A percentile compares a stretch with the other conserved stretches of the same genome.
phyloP scores from a whole-genome alignment of 2,329 filamentous ascomycete genomes.

The Diaporthe longicolla region DNA sequence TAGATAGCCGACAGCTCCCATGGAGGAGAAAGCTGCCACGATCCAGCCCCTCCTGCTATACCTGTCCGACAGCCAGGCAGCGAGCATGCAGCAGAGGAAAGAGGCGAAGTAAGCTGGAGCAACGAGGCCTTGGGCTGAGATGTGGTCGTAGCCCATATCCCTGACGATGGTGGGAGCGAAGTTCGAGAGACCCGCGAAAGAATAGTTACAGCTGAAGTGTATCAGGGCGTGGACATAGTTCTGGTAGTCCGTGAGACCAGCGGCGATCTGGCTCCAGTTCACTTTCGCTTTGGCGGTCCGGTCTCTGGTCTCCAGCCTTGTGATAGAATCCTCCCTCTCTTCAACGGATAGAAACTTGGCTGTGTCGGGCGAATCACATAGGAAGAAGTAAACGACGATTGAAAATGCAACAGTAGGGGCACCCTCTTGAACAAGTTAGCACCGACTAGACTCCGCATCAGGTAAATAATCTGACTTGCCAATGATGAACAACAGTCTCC shows the following conservation, averaged over 20 bases:
- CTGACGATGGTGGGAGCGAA: conserved; percentile 1
- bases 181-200: conserved; percentile 3
- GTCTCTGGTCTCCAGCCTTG: conserved; percentile 1
- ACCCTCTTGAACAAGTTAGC: not conserved
- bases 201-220: conserved; percentile 11
- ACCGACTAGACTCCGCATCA: not conserved
- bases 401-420: conserved; percentile 1
- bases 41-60: conserved; percentile 53
- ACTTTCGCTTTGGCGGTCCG: not conserved
- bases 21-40: conserved; percentile 47
- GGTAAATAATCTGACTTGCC: not conserved
- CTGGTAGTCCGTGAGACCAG: conserved; percentile 1
- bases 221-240: conserved; percentile 2
- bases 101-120: conserved; percentile 56
- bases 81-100: conserved; percentile 52
- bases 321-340: not conserved
- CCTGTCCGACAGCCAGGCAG: conserved; percentile 54
- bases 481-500: not conserved
- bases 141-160: conserved; percentile 3
- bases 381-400: not conserved
- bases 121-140: not conserved
- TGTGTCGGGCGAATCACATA: not conserved
- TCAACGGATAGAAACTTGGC: conserved; percentile 8
- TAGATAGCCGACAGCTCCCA: conserved; percentile 53
- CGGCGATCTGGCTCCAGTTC: not conserved